These are phyloP conservation scores for Fusarium nisikadoi DNA, from an alignment of 2,329 filamentous ascomycete species.

Conservation along the genomic window DNA sequence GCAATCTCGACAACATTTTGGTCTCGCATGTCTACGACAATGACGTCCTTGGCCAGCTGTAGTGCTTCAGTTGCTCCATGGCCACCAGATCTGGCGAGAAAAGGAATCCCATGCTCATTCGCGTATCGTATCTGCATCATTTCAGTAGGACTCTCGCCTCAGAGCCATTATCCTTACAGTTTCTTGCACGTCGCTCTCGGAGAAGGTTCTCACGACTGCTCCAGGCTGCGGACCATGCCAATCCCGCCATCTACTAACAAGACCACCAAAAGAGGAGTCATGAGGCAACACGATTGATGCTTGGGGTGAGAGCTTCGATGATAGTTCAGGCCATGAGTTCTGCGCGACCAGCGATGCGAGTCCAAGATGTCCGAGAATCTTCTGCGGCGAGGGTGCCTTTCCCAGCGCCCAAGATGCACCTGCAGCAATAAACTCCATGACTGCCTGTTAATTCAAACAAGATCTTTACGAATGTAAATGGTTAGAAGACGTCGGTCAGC, in stretches of 20 bases:
- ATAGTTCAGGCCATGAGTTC: constrained; percentile 13
- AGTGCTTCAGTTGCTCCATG: constrained; percentile 30
- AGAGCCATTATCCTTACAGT: not conserved
- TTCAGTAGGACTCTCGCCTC: not conserved
- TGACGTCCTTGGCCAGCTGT: constrained; percentile 8
- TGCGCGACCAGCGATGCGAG: constrained; percentile 4
- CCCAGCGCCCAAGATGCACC: constrained; percentile 19
- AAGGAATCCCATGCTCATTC: constrained; percentile 3
- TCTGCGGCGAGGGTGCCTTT: not conserved
- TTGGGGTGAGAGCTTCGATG: constrained; percentile 5
- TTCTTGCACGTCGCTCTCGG: constrained; percentile 28
- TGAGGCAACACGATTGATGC: constrained; percentile 10
- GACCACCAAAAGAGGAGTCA: not conserved
- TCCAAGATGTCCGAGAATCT: constrained; percentile 7
- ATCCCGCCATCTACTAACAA: constrained; percentile 24
- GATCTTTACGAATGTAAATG: not conserved
- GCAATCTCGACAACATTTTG: not conserved
- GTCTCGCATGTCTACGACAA: constrained; percentile 17
- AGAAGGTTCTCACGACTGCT: constrained; percentile 11
- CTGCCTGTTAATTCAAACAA: accelerated
- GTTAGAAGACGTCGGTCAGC: not conserved
- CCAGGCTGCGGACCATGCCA: constrained; percentile 26
- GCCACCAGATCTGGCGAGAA: constrained; percentile 25
- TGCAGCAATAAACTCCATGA: constrained; percentile 28
- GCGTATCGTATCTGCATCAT: constrained; percentile 16